phyloP scores from a whole-genome alignment of 1,139 yeast species.

The Suhomyces yuchorum region DNA sequence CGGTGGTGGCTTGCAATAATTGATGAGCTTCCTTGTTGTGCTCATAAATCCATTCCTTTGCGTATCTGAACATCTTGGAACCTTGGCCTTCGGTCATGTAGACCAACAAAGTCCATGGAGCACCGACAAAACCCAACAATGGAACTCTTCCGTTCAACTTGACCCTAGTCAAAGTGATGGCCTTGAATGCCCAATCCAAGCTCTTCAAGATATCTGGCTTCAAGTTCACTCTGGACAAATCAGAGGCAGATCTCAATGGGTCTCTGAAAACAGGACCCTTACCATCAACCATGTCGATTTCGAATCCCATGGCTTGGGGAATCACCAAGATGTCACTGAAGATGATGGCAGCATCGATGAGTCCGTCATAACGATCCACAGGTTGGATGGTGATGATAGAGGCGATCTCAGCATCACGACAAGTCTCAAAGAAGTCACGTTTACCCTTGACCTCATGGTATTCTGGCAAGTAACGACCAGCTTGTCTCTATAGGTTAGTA shows the following conservation, averaged over 20 bases:
- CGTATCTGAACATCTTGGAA: constrained; percentile 84
- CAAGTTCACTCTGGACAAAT: constrained; percentile 58
- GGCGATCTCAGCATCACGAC: constrained; percentile 92
- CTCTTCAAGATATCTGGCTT: constrained; percentile 73
- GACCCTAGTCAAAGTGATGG: constrained; percentile 83
- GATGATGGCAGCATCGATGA: constrained; percentile 94
- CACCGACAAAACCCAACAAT: constrained; percentile 92
- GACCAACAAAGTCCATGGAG: constrained; percentile 95
- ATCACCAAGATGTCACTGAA: constrained; percentile 93
- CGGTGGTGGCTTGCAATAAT: constrained; percentile 77
- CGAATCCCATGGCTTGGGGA: constrained; percentile 98
- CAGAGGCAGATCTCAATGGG: constrained; percentile 77
- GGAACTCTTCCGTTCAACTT: constrained; percentile 91
- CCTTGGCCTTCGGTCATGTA: constrained; percentile 99
- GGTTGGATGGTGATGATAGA: constrained; percentile 96
- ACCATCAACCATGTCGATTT: constrained; percentile 90
- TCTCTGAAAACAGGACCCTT: constrained; percentile 92
- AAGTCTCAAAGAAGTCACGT: constrained; percentile 90
- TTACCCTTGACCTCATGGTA: constrained; percentile 85
- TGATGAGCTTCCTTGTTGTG: constrained; percentile 72
- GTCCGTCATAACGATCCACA: constrained; percentile 81
- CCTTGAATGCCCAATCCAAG: constrained; percentile 91
- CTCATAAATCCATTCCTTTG: constrained; percentile 88
- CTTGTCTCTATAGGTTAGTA: constrained; percentile 58
- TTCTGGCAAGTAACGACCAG: constrained; percentile 88